Evolutionary conservation across 495 filamentous ascomycete species (phyloP).

Genomic region (Trichoderma gamsii): DNA sequence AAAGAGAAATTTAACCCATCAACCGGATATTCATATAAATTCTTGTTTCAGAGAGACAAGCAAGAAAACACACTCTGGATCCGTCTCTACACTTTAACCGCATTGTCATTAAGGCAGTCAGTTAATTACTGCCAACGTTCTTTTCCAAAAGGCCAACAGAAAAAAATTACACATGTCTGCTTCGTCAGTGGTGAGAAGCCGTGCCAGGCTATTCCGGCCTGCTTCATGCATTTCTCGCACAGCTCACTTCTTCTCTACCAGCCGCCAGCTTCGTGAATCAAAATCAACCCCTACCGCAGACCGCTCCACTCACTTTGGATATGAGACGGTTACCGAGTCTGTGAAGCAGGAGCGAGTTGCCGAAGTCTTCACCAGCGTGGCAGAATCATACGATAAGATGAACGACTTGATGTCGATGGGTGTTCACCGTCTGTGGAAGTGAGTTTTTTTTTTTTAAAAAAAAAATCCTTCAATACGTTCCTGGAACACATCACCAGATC

Average conservation of each 20-base stretch:
- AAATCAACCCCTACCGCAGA: slow-evolving; percentile 52
- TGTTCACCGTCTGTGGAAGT: slow-evolving; percentile 94
- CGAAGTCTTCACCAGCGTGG: slow-evolving; percentile 91
- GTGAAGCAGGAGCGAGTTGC: slow-evolving; percentile 68
- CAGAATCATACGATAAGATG: slow-evolving; percentile 87
- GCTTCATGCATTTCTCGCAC: not conserved
- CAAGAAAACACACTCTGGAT: too few relatives aligned
- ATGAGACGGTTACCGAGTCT: slow-evolving; percentile 74
- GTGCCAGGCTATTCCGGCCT: not conserved
- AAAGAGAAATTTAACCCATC: too few relatives aligned
- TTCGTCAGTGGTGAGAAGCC: not conserved
- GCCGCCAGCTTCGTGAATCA: slow-evolving; percentile 17
- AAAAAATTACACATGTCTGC: not conserved
- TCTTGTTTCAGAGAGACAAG: too few relatives aligned
- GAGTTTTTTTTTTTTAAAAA: too few relatives aligned
- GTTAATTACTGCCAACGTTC: not conserved
- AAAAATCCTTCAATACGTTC: not conserved
- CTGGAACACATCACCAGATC: not conserved
- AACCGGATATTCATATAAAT: too few relatives aligned
- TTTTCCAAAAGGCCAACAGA: not conserved
- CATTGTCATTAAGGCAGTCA: too few relatives aligned
- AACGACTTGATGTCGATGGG: slow-evolving; percentile 98
- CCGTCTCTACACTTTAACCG: too few relatives aligned
- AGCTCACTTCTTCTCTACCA: not conserved
- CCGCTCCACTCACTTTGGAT: slow-evolving; percentile 85